A percentile compares a stretch with the other conserved stretches of the same genome.
phyloP scores from a whole-genome alignment of 2,329 filamentous ascomycete genomes.

The Beauveria brongniartii region DNA sequence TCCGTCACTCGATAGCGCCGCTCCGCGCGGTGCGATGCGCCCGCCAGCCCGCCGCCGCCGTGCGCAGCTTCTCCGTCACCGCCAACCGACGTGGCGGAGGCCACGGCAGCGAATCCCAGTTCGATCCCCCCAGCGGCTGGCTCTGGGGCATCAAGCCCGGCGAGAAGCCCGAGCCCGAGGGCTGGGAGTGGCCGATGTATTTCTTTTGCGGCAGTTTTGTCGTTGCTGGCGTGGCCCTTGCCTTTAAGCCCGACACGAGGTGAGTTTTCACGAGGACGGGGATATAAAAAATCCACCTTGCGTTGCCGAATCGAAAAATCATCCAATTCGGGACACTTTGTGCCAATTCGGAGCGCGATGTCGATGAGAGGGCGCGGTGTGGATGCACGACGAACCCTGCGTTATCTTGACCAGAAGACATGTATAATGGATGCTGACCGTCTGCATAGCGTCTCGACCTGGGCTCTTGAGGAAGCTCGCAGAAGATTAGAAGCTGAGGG shows the following conservation, averaged over 20 bases:
- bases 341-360: background rate
- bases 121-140: conserved; percentile 86
- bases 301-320: background rate
- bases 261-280: conserved; percentile 44
- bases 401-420: conserved; percentile 17
- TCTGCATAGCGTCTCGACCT: conserved; percentile 81
- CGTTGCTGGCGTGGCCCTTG: conserved; percentile 71
- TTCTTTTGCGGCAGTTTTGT: conserved; percentile 75
- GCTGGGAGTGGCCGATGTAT: conserved; percentile 84
- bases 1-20: conserved; percentile 29
- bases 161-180: conserved; percentile 92
- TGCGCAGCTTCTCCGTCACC: conserved; percentile 37
- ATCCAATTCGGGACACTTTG: background rate
- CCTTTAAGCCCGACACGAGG: conserved; percentile 98
- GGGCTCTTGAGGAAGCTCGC: conserved; percentile 94
- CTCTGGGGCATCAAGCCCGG: conserved; percentile 90
- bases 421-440: conserved; percentile 20
- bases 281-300: background rate
- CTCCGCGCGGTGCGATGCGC: conserved; percentile 30
- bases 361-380: background rate
- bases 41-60: conserved; percentile 23
- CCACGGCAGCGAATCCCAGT: conserved; percentile 59
- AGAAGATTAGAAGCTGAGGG: conserved; percentile 93
- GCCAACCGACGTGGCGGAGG: conserved; percentile 32
- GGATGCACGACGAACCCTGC: conserved; percentile 14